Evolutionary conservation across 805 yeast genomes (phyloP).

Genomic region (Pichia gijzeniarum): DNA sequence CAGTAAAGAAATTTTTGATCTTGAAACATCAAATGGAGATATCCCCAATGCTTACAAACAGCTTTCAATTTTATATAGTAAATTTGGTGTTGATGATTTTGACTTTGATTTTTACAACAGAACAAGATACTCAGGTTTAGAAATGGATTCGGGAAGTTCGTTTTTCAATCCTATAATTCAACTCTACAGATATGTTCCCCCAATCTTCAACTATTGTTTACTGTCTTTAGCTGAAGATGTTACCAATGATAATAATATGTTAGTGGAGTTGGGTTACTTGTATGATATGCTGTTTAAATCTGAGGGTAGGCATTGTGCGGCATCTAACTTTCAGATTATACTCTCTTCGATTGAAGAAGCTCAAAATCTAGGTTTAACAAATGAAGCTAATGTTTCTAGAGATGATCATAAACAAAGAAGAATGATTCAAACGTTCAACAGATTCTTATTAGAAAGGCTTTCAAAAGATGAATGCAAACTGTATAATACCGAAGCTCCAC

Average conservation of each 20-base stretch:
- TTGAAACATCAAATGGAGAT: conserved; percentile 30
- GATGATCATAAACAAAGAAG: conserved; percentile 39
- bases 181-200: conserved; percentile 69
- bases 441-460: conserved; percentile 50
- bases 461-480: conserved; percentile 42
- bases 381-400: conserved; percentile 40
- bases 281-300: conserved; percentile 90
- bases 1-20: conserved; percentile 24
- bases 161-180: conserved; percentile 76
- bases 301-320: conserved; percentile 68
- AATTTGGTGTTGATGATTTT: conserved; percentile 90
- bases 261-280: conserved; percentile 81
- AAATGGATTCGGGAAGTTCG: conserved; percentile 75
- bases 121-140: conserved; percentile 76
- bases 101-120: conserved; percentile 81
- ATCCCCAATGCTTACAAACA: conserved; percentile 73
- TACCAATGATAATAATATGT: conserved; percentile 41
- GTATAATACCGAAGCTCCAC: conserved; percentile 16
- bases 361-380: conserved; percentile 43
- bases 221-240: conserved; percentile 49
- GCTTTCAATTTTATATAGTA: conserved; percentile 73
- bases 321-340: conserved; percentile 67
- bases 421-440: conserved; percentile 48
- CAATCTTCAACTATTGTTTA: conserved; percentile 59
- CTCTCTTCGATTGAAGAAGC: conserved; percentile 47